These are phyloP conservation scores for Cynanchum wilfordii DNA, from an alignment of 257 asterid species.

Conservation along the genomic window DNA sequence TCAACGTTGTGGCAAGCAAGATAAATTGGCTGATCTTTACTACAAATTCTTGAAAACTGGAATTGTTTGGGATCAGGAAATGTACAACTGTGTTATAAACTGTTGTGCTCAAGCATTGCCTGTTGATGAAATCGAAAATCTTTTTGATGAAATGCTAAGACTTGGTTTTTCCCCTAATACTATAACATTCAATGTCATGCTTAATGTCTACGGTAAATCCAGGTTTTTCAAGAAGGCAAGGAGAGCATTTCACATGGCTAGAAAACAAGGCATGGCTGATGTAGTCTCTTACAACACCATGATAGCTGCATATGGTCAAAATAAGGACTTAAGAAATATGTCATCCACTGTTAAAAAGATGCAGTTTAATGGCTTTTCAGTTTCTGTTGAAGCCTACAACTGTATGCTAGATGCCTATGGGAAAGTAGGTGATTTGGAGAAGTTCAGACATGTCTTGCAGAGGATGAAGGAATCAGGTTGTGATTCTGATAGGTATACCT, in stretches of 20 bases:
- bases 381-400: conserved; percentile 85
- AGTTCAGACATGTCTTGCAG: conserved; percentile 59
- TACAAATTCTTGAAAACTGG: conserved; percentile 54
- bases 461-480: conserved; percentile 68
- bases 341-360: conserved; percentile 54
- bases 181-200: conserved; percentile 68
- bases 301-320: conserved; percentile 80
- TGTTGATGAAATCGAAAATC: conserved; percentile 81
- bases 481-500: conserved; percentile 58
- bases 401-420: conserved; percentile 93
- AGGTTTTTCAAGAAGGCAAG: conserved; percentile 68
- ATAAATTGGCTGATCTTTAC: conserved; percentile 55
- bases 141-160: conserved; percentile 75
- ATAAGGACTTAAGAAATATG: conserved; percentile 67
- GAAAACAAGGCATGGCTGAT: conserved; percentile 58
- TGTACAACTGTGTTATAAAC: conserved; percentile 86
- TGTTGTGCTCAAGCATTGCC: conserved; percentile 84
- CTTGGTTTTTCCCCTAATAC: conserved; percentile 64
- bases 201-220: conserved; percentile 73
- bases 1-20: conserved; percentile 58
- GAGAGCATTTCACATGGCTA: conserved; percentile 60
- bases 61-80: conserved; percentile 73
- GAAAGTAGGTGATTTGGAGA: conserved; percentile 87
- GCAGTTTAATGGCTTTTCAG: conserved; percentile 80
- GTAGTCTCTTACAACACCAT: conserved; percentile 78